These are phyloP conservation scores for Chalciporus piperatus DNA, from an alignment of 768 basidiomycete species.

Conservation along the genomic window DNA sequence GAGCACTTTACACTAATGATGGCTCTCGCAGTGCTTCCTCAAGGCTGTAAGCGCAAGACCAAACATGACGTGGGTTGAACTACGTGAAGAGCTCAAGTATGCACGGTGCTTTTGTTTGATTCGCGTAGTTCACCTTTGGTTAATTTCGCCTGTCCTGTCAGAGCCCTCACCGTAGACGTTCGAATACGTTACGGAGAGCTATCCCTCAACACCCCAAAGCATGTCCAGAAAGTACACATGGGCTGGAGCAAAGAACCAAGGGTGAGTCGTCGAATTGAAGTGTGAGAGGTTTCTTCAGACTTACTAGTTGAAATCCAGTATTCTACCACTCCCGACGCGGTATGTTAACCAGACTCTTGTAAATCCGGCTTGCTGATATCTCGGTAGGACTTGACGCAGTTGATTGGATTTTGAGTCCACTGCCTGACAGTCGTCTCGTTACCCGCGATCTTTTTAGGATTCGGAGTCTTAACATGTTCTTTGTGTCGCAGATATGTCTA, in stretches of 20 bases:
- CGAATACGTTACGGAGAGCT: not conserved
- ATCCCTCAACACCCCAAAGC: not conserved
- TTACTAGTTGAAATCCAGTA: not conserved
- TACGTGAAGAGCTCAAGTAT: not conserved
- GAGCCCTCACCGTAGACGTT: not conserved
- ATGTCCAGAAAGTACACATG: too few species aligned
- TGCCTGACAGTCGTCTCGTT: too few species aligned
- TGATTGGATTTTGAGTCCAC: too few species aligned
- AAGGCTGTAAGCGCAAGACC: not conserved
- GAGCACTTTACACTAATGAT: not conserved
- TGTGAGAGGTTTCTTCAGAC: not conserved
- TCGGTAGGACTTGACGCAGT: too few species aligned
- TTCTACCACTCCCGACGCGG: conserved; percentile 3
- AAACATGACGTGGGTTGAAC: conserved; percentile 1
- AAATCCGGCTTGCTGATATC: too few species aligned
- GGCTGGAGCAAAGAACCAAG: conserved; percentile 2
- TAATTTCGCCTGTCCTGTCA: not conserved
- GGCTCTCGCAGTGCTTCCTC: not conserved
- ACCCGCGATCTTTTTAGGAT: too few species aligned
- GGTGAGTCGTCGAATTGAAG: not conserved
- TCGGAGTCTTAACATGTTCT: too few species aligned
- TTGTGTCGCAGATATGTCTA: too few species aligned
- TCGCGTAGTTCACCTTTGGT: not conserved
- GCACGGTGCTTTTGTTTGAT: too few species aligned
- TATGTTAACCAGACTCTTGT: not conserved